Percentiles rank a stretch among this genome's conserved stretches.
phyloP scores from a whole-genome alignment of 805 yeast species.

The Maudiozyma turicensis region DNA sequence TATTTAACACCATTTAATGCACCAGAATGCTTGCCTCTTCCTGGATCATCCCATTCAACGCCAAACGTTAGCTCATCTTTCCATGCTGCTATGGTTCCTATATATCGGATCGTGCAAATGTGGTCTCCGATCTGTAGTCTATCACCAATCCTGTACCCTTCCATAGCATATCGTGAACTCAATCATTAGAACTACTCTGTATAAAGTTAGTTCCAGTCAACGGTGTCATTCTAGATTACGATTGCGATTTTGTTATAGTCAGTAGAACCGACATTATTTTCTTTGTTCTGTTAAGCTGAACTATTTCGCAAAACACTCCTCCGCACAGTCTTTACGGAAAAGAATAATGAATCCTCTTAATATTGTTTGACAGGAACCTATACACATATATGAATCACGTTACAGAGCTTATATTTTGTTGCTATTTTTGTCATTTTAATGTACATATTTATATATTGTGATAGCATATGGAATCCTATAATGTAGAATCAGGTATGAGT shows the following conservation, averaged over 20 bases:
- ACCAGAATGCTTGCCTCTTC: constrained; percentile 70
- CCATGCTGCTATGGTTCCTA: constrained; percentile 62
- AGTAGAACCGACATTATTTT: too few species aligned
- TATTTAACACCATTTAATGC: constrained; percentile 41
- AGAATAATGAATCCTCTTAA: too few species aligned
- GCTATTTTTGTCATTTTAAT: neutral
- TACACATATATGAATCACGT: too few species aligned
- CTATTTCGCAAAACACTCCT: too few species aligned
- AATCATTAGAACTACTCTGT: too few species aligned
- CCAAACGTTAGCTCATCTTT: constrained; percentile 49
- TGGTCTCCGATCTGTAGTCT: constrained; percentile 34
- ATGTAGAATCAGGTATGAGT: neutral
- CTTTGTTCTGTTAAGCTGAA: too few species aligned
- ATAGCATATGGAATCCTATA: neutral
- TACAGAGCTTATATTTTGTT: too few species aligned
- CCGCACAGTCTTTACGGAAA: too few species aligned
- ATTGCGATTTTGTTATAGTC: too few species aligned
- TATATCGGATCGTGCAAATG: constrained; percentile 51
- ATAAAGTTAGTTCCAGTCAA: too few species aligned
- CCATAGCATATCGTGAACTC: neutral
- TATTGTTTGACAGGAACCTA: too few species aligned
- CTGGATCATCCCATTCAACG: constrained; percentile 73
- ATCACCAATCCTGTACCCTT: constrained; percentile 16
- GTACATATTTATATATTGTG: neutral
- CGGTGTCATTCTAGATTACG: too few species aligned